Evolutionary conservation across 176 grass and related monocot species (phyloP), one percentile per base, ranked within the genome.

Genomic region (Dendrocalamus sinicus): DNA sequence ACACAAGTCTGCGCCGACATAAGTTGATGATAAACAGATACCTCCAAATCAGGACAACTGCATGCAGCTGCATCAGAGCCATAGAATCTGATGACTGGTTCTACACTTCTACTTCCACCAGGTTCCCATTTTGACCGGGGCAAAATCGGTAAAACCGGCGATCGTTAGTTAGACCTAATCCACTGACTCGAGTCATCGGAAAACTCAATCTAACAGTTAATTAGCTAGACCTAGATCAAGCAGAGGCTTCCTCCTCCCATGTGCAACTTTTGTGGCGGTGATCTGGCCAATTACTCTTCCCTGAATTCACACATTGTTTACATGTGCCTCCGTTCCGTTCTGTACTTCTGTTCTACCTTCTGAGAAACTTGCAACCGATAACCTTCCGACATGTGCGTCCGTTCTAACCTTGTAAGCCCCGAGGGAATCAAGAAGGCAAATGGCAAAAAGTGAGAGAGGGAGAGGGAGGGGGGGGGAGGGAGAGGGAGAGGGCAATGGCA

Each of bases 231-330:
- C 35, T 44, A 50, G 78, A 86, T 44, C 63, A 73, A 19, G 32
- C 6, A 23, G 12, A 23, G 58, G 73, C 16, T 28, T 80, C 77
- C 44, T 67, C 8, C 77, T 54, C 73, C 79, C 84, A 90, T 86
- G 89, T 90, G 89, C 55, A 37, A 65, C 40, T 37, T 65, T 64
- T 77, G 64, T 72, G 78, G 22, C 37, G 54, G 84, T 90, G 89
- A 90, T 71, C 89, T 83, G 67, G 73, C 39, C 15, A 37, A 81
- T 64, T 72, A 51, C 69, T 12, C 68, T 22, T 68, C 70, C 22
- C 23, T 2, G 15, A 76, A 84, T 45, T 70, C 52, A 8, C 62
- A 85, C 77, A 16, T 23, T 75, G 71, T 62, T 76, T 32, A 69
- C 82, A 85, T 81, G 83, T 84, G 87, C 30, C 28, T 24, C 12